Evolutionary conservation across 2,329 filamentous ascomycete species (phyloP).

Genomic region (Cladosporium halotolerans): DNA sequence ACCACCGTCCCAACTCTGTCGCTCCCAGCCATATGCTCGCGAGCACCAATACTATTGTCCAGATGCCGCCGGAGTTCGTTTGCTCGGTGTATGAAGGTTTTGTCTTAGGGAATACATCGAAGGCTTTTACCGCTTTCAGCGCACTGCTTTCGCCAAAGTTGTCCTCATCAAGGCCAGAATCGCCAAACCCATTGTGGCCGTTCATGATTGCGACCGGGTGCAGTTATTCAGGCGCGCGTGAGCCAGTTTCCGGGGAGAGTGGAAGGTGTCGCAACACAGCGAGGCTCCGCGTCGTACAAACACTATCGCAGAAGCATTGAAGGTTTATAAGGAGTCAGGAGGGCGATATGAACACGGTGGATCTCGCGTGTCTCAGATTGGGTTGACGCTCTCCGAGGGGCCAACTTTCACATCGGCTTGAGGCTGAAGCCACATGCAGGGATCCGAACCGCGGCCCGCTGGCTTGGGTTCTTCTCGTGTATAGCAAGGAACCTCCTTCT

Average conservation of each 20-base stretch:
- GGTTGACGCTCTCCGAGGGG: not conserved
- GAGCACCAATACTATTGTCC: constrained; percentile 76
- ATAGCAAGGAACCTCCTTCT: no score
- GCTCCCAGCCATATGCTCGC: constrained; percentile 70
- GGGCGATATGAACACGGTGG: not conserved
- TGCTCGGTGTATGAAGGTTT: constrained; percentile 87
- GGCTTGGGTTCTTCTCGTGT: not conserved
- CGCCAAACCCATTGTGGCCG: constrained; percentile 58
- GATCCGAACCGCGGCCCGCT: not conserved
- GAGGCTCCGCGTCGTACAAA: not conserved
- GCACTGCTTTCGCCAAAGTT: constrained; percentile 68
- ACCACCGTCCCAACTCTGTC: constrained; percentile 77
- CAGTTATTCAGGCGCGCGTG: not conserved
- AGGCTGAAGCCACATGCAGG: not conserved
- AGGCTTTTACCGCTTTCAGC: constrained; percentile 62
- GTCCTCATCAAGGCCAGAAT: constrained; percentile 67
- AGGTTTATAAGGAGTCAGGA: constrained; percentile 1
- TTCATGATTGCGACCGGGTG: constrained; percentile 4
- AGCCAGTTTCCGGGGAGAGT: not conserved
- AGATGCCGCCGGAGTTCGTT: constrained; percentile 82
- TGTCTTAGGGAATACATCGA: constrained; percentile 97
- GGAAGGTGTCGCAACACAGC: not conserved
- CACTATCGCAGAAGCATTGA: constrained; percentile 5
- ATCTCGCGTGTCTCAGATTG: not conserved
- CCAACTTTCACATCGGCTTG: not conserved